Evolutionary conservation across 345 rosid species (phyloP), one percentile per base, ranked within the genome.

Genomic region (Rhodamnia rubescens): DNA sequence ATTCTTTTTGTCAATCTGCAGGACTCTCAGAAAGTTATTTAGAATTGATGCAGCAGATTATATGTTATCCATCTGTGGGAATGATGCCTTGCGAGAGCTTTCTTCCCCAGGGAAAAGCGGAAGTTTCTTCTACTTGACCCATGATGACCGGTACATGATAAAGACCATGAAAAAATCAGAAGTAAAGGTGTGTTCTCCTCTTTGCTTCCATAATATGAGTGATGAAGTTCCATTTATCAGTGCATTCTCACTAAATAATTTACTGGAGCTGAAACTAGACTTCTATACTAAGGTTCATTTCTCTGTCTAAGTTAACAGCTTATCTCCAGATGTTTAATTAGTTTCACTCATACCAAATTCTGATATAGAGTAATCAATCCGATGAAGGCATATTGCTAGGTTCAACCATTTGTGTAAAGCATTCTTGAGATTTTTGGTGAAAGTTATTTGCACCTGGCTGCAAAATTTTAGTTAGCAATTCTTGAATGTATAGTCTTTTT

Each of bases 61-160:
- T 89, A 96, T 98, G 99, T 36, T 98, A 80, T 98, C 98, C 10
- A 93, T 98, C 82, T 98, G 99, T 84, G 99, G 99, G 51, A 92
- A 96, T 75, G 98, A 96, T 83, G 99, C 98, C 2, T 98, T 98
- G 83, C 92, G 99, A 83, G 99, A 98, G 92, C 96, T 98, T 74
- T 96, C 99, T 51, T 98, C 99, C 56, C 99, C 99, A 9, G 99
- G 99, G 54, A 98, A 98, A 90, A 98, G 99, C 89, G 99, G 99
- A 86, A 95, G 98, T 85, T 98, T 96, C 85, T 98, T 98, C 90
- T 98, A 96, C 90, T 86, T 98, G 81, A 98, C 99, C 47, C 91
- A 94, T 75, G 99, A 98, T 87, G 98, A 98, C 81, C 92, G 94
- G 12, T 97, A 97, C 93, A 97, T 97, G 99, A 96, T 97, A 81